Conservation (phyloP, 2,329 filamentous ascomycete genomes). For the Tolypocladium ovalisporum region DNA sequence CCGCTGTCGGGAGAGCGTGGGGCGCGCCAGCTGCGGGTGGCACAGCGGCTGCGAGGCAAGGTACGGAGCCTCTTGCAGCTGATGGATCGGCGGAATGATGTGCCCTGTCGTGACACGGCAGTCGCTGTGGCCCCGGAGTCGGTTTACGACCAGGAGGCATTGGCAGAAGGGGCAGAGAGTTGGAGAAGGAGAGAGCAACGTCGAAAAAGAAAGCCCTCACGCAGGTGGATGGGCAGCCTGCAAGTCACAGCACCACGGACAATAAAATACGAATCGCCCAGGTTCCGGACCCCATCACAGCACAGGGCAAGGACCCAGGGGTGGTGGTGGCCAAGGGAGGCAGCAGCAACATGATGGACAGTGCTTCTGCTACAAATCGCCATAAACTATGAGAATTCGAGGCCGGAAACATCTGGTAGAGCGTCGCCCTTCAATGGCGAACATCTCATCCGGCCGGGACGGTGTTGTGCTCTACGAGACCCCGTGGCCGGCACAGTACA, state of each 20-base stretch:
- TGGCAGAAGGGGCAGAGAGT: neutral
- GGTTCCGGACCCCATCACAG: neutral
- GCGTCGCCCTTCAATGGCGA: neutral
- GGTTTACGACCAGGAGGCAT: neutral
- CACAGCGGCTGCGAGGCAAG: neutral
- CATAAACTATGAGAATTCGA: neutral
- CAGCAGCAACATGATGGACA: neutral
- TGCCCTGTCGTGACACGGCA: neutral
- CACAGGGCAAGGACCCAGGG: neutral
- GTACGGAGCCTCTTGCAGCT: neutral
- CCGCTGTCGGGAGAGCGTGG: neutral
- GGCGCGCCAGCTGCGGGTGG: neutral
- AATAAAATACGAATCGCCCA: neutral
- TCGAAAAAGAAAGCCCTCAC: neutral
- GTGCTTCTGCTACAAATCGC: neutral
- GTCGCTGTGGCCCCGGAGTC: neutral
- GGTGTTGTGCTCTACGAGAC: too few species aligned
- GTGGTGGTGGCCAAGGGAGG: neutral
- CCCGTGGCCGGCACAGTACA: too few species aligned
- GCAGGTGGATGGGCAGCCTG: neutral
- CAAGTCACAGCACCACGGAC: neutral
- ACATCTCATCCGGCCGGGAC: too few species aligned
- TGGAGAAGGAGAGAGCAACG: neutral
- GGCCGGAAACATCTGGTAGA: neutral
- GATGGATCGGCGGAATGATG: conserved; percentile 1